Base-by-base conservation (phyloP, 139 green algal species). In the Chlamydomonas sp. region DNA sequence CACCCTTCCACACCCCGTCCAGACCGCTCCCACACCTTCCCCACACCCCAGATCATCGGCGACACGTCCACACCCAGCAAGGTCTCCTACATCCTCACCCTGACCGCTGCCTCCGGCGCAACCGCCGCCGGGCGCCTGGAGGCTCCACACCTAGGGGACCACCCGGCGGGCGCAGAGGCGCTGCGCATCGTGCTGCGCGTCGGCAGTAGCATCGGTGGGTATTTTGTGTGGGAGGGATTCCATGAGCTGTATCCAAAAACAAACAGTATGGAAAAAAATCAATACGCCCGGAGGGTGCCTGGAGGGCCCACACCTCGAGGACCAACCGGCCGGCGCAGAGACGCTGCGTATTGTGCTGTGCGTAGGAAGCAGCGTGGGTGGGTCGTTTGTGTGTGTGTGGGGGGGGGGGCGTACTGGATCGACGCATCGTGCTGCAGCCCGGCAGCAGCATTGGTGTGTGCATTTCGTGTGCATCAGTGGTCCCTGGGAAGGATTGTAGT, bases 81-180 rank as follows among this genome's bases (percentile, higher is more conserved):
- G n/a, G n/a, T n/a, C n/a, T n/a, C n/a, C n/a, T 64, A 64, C 54
- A 20, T 64, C 24, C 24, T 64, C 24, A 64, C 16, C 8, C 22
- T 30, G 24, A 6, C 54, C 26, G 54, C 26, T n/a, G 34, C 22
- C 8, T 28, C 31, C 30, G 16, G 54, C 22, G 54, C 34, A 10
- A 10, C 54, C 26, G 54, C 10, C 13, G 57, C 64, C 24, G 85
- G 69, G 0, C 69, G 76, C 35, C 73, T 96, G 65, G 83, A 87
- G 16, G 64, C 63, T 2, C 74, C 71, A 3, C 90, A 96, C 76
- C 71, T 96, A 60, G 80, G 82, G 1, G 90, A 96, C 69, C 86
- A 95, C 71, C 87, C 89, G 1, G 67, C 70, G 0, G 87, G 72
- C 2, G 78, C 64, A 5, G 75, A 77, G 35, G 87, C 73, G 5